Conservation (phyloP, 805 yeast species). For the Yarrowia hollandica region DNA sequence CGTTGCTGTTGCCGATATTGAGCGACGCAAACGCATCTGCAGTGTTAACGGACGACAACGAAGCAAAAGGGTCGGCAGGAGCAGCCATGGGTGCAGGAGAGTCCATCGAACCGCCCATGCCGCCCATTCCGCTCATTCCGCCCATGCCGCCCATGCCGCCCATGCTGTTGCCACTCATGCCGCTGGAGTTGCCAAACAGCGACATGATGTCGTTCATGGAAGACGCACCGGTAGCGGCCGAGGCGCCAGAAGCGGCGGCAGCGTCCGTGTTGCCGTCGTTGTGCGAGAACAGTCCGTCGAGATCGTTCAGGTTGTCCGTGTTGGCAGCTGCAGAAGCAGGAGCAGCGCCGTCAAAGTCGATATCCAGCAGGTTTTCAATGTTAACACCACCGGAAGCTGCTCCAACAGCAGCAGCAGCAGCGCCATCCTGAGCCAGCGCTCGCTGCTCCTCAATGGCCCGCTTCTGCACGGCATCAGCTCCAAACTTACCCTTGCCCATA, state of each 20-base stretch:
- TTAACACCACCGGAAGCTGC: slow-evolving; percentile 47
- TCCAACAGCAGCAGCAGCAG: slow-evolving; percentile 40
- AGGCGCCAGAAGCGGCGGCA: slow-evolving; percentile 43
- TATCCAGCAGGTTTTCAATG: slow-evolving; percentile 80
- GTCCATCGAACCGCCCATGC: background rate
- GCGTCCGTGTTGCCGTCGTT: slow-evolving; percentile 33
- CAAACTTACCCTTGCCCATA: slow-evolving; percentile 48
- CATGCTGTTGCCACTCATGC: too few species aligned
- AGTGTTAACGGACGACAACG: slow-evolving; percentile 27
- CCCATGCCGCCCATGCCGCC: slow-evolving; percentile 6
- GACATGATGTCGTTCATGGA: slow-evolving; percentile 49
- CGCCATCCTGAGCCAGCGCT: slow-evolving; percentile 73
- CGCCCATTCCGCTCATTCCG: background rate
- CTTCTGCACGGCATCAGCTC: slow-evolving; percentile 45
- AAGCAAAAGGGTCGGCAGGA: slow-evolving; percentile 26
- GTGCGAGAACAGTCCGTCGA: slow-evolving; percentile 63
- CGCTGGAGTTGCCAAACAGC: slow-evolving; percentile 41
- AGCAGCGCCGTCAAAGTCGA: slow-evolving; percentile 62
- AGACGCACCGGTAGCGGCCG: slow-evolving; percentile 34
- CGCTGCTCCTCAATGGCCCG: slow-evolving; percentile 74
- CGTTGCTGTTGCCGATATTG: slow-evolving; percentile 21
- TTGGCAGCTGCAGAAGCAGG: slow-evolving; percentile 33
- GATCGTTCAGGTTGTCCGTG: slow-evolving; percentile 54
- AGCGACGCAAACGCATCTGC: slow-evolving; percentile 25
- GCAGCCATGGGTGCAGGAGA: slow-evolving; percentile 22